Base-by-base conservation (phyloP, 2,329 filamentous ascomycete genomes). In the Sporothrix inflata region DNA sequence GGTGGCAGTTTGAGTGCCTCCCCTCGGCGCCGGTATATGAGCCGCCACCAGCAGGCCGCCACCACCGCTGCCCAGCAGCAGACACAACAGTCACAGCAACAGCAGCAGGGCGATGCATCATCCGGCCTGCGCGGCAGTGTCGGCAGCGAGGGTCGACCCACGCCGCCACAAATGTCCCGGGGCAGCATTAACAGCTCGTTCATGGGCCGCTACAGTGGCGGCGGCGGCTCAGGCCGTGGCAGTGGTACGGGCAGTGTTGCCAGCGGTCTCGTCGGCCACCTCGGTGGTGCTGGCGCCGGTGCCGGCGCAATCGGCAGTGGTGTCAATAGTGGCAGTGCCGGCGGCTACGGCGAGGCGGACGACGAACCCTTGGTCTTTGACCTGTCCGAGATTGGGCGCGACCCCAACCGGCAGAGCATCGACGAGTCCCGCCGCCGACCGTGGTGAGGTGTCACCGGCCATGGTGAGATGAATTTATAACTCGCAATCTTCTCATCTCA, bases 361-460 rank as follows among this genome's bases (percentile, higher is more conserved):
- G 91, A 92, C 71, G 91, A 93, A 77, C 90, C 89, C 0, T 80
- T 93, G 11, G 84, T 93, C 11, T 93, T 93, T 79, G 89, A 91
- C 74, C 89, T 93, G 84, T 92, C 89, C 47, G 91, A 93, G 79
- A 87, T 92, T 78, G 89, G 89, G 75, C 83, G 86, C 21, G 85
- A 85, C 71, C 85, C 85, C 60, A 72, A 70, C 70, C 83, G 88
- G 74, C 84, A 87, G 74, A 90, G 87, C 75, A 79, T 90, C 8
- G 89, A 91, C 75, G 88, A 90, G 19, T 47, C 45, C 12, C 66
- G 67, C 27, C 61, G 57, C 38, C 71, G 60, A 19, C 40, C 6
- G 55, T 70, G 34, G 67, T 72, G 49, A 53, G 34, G 30, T 19
- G 38, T n/a, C 55, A 8, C 38, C n/a, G 42, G 42, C 12, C 53